Conservation (phyloP, 164 flowering plant genomes). For the Vitis riparia region DNA sequence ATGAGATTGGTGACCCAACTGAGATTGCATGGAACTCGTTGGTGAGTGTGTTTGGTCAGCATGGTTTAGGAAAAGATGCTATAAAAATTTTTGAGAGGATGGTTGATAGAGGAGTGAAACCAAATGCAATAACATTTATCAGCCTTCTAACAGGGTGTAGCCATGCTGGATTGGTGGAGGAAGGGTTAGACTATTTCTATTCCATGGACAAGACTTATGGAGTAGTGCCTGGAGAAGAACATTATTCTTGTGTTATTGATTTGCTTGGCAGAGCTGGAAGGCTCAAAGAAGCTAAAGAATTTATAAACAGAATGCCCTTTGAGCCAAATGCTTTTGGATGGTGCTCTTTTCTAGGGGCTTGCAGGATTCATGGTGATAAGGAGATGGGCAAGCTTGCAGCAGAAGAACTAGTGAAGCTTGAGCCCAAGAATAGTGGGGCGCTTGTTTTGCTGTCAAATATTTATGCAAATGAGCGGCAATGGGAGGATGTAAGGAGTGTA, state of each 20-base stretch:
- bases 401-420: conserved; percentile 44
- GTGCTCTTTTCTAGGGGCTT: conserved; percentile 53
- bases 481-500: conserved; percentile 51
- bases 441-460: conserved; percentile 49
- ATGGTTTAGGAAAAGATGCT: conserved; percentile 52
- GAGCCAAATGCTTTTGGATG: conserved; percentile 57
- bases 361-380: conserved; percentile 45
- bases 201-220: conserved; percentile 39
- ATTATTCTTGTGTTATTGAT: conserved; percentile 59
- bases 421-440: conserved; percentile 50
- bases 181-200: conserved; percentile 48
- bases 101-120: conserved; percentile 37
- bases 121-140: conserved; percentile 46
- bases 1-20: conserved; percentile 30
- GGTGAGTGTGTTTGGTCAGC: conserved; percentile 47
- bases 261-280: conserved; percentile 52
- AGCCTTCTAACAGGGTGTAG: conserved; percentile 52
- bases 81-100: conserved; percentile 30
- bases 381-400: conserved; percentile 53
- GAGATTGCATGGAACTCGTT: conserved; percentile 55
- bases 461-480: conserved; percentile 41
- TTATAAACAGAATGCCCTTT: conserved; percentile 43
- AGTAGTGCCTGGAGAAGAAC: conserved; percentile 44
- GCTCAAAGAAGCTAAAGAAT: conserved; percentile 50
- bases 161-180: conserved; percentile 59